Conservation (phyloP, 495 filamentous ascomycete species). For the Penicillium odoratum region DNA sequence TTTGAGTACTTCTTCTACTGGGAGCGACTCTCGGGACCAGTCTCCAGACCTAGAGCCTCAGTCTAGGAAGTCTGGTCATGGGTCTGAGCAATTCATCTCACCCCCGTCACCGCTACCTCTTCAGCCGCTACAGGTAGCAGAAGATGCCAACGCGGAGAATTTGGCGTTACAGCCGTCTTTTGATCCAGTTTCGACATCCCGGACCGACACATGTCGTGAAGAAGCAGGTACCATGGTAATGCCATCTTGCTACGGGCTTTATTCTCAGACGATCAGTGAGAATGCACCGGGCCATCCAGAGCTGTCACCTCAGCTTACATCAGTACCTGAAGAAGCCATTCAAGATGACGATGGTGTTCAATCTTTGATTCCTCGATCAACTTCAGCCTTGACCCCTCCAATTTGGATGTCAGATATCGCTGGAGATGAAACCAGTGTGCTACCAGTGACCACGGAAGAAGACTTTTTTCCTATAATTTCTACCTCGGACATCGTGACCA, state of each 20-base stretch:
- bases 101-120: conserved; percentile 14
- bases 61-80: neutral
- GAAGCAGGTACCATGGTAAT: no score
- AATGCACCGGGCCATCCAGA: neutral
- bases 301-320: conserved; percentile 9
- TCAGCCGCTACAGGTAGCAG: neutral
- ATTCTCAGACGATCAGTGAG: neutral
- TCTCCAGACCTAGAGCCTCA: neutral
- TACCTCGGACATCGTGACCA: neutral
- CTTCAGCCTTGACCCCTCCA: neutral
- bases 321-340: conserved; percentile 15
- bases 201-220: neutral
- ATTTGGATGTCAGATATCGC: neutral
- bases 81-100: conserved; percentile 1
- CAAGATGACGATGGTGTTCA: neutral
- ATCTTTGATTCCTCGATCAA: neutral
- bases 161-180: neutral
- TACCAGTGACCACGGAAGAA: neutral
- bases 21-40: neutral
- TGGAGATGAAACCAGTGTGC: neutral
- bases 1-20: neutral
- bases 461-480: neutral
- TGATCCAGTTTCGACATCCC: neutral
- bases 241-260: neutral
- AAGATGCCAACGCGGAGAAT: neutral